Evolutionary conservation across 768 basidiomycete species (phyloP), one percentile per base, ranked within the genome.

Genomic region (Phylloporus arenicola): DNA sequence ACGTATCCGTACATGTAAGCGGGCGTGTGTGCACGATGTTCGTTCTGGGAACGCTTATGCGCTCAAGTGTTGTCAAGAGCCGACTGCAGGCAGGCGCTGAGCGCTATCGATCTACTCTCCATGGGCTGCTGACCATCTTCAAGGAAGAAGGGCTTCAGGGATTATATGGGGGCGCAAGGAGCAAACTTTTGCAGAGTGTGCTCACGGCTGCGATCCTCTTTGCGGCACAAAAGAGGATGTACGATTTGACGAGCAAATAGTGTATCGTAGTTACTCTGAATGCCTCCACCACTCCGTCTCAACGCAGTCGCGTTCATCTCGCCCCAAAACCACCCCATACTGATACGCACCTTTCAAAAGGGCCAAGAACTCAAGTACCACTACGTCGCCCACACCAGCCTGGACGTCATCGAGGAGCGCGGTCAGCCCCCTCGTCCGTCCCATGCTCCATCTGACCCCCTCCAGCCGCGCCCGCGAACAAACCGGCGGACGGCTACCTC

Each of bases 121-220:
- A 87, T 54, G 93, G 89, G 3, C 68, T 96, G n/a, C 66, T 82
- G 25, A 81, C 82, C 29, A 92, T 96, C 61, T 59, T 93, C 55
- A 73, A 72, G 53, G 79, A 86, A 56, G 94, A 96, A 62, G 92
- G 88, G 2, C 55, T 87, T n/a, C 74, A 72, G 58, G 93, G 93
- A 2, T 66, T 96, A 19, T 96, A 96, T 75, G 86, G 81, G 57
- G 94, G 94, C 6, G 79, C 94, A 24, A 77, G 77, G 13, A 89
- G 85, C 61, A 99, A 99, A 71, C 81, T 99, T 19, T 51, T 88
- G 5, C 95, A 97, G 69, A 92, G 88, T 56, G 90, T 96, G 1
- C 75, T 97, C 44, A 95, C 92, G 8, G 93, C 93, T 14, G 92
- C 92, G 6, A 91, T 98, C 58, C 76, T 98, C 56, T 98, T 98